Conservation (phyloP, 2,329 filamentous ascomycete genomes). For the Chrysoporthe cubensis region DNA sequence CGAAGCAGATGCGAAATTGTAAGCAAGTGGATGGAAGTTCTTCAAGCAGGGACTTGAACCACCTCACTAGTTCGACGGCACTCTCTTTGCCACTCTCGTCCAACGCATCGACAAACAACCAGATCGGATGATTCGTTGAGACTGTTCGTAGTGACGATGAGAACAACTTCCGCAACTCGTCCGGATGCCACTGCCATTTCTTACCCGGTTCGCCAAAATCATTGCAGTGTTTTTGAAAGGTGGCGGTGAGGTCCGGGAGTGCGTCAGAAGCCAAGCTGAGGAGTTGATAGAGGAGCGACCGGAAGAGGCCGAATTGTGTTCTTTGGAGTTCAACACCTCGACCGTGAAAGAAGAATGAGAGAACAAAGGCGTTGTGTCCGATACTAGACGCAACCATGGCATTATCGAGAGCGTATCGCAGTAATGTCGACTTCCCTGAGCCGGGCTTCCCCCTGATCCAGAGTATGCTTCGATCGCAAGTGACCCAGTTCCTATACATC, state of each 20-base stretch:
- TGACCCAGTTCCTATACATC: conserved; percentile 34
- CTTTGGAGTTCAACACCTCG: conserved; percentile 39
- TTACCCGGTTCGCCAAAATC: conserved; percentile 27
- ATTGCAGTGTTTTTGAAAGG: conserved; percentile 26
- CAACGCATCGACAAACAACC: conserved; percentile 41
- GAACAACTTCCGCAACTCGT: conserved; percentile 33
- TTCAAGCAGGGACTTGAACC: conserved; percentile 34
- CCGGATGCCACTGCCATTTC: conserved; percentile 36
- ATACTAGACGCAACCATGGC: neutral
- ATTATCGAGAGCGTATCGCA: conserved; percentile 37
- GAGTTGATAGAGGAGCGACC: conserved; percentile 41
- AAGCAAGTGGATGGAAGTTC: conserved; percentile 21
- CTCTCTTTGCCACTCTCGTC: conserved; percentile 39
- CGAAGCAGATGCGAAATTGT: conserved; percentile 37
- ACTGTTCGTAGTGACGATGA: conserved; percentile 31
- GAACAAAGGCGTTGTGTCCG: neutral
- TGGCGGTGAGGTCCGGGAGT: conserved; percentile 29
- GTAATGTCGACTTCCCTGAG: conserved; percentile 43
- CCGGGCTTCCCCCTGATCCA: conserved; percentile 48
- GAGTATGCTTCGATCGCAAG: conserved; percentile 32
- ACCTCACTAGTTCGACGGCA: conserved; percentile 30
- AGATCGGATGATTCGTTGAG: conserved; percentile 30
- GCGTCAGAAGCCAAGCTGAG: conserved; percentile 34
- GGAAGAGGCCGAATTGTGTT: conserved; percentile 39
- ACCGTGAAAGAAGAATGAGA: conserved; percentile 44